Evolutionary conservation across 768 basidiomycete genomes (phyloP).

Genomic region (Artomyces pyxidatus): DNA sequence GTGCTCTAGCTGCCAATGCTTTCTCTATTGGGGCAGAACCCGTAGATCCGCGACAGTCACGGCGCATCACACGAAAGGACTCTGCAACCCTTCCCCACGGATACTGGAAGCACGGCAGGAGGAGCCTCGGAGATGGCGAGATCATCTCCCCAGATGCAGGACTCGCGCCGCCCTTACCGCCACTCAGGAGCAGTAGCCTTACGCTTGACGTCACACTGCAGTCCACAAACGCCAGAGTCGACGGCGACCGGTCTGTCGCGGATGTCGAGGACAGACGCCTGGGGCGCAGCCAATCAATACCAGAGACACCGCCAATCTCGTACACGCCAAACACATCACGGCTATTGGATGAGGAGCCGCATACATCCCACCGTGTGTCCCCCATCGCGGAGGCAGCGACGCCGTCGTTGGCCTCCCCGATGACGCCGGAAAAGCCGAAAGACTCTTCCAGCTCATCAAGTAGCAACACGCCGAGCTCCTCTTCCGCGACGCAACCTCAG

Average conservation of each 20-base stretch:
- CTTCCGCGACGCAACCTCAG: neutral
- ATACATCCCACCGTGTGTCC: neutral
- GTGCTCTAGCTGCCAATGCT: constrained; percentile 3
- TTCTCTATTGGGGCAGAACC: constrained; percentile 5
- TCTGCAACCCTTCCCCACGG: constrained; percentile 12
- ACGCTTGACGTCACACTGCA: neutral
- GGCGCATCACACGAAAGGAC: constrained; percentile 10
- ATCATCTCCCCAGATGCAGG: neutral
- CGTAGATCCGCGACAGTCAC: constrained; percentile 5
- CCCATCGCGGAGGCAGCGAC: constrained; percentile 2
- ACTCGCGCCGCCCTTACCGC: constrained; percentile 1
- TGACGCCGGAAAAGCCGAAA: constrained; percentile 7
- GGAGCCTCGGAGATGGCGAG: neutral
- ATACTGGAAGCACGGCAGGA: neutral
- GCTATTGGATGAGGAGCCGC: neutral
- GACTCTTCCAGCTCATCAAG: constrained; percentile 4
- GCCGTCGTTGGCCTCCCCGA: neutral
- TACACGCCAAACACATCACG: neutral
- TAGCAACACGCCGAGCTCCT: neutral
- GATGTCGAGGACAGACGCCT: neutral
- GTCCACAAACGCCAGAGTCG: neutral
- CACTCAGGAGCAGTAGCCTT: neutral
- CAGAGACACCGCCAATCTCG: neutral
- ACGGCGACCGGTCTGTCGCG: too few relatives aligned
- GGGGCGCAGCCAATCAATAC: neutral